Conservation (phyloP, 2,329 filamentous ascomycete genomes). For the Penicillium sp. region DNA sequence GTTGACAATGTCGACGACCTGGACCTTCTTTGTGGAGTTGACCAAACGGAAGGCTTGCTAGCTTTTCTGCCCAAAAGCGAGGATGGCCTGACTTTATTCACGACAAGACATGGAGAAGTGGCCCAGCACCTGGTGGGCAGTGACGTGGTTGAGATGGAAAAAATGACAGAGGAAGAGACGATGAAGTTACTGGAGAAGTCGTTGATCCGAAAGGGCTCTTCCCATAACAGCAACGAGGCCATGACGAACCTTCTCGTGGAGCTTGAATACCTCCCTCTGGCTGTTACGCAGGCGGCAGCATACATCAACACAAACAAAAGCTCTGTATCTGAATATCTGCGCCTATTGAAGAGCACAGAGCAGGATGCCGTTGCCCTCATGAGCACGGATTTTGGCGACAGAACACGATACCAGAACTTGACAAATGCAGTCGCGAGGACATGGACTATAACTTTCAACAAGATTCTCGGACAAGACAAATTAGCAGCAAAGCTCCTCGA, state of each 20-base stretch:
- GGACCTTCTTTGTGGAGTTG: conserved; percentile 17
- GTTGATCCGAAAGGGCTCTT: conserved; percentile 2
- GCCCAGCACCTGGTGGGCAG: conserved; percentile 8
- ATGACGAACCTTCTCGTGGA: conserved; percentile 6
- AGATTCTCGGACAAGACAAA: neutral
- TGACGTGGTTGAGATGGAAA: conserved; percentile 12
- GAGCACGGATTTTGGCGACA: conserved; percentile 18
- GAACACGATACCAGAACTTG: conserved; percentile 13
- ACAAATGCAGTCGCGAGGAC: conserved; percentile 16
- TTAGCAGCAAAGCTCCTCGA: neutral
- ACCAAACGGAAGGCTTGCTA: too few species aligned
- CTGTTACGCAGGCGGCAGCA: conserved; percentile 16
- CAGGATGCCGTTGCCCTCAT: conserved; percentile 6
- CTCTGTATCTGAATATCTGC: conserved; percentile 3
- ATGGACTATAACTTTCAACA: conserved; percentile 21
- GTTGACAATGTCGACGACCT: conserved; percentile 32
- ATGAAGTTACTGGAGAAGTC: conserved; percentile 6
- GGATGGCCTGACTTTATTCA: conserved; percentile 24
- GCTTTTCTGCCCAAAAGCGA: conserved; percentile 21
- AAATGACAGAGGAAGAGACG: conserved; percentile 2
- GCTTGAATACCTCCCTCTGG: conserved; percentile 17
- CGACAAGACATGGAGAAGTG: conserved; percentile 21
- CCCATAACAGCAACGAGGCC: neutral
- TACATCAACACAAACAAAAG: conserved; percentile 20
- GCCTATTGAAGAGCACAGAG: conserved; percentile 13